These are phyloP conservation scores for Chlorophyllum brunneum DNA, from an alignment of 768 basidiomycete species.

Conservation along the genomic window DNA sequence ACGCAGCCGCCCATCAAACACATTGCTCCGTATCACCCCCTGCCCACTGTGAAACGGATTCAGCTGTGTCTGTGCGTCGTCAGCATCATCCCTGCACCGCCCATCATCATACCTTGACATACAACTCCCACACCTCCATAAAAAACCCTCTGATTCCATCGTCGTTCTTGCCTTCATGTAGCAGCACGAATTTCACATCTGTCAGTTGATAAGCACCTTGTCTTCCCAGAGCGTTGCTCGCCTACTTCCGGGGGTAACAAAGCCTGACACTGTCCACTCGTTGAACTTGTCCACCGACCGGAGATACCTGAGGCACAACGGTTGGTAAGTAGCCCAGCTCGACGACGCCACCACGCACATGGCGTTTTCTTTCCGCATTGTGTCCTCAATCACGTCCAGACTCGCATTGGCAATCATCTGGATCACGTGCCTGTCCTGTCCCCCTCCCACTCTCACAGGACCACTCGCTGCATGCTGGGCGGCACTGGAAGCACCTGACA, in stretches of 20 bases:
- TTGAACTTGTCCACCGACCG: conserved; percentile 97
- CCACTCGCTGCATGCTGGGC: conserved; percentile 67
- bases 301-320: conserved; percentile 96
- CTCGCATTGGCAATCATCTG: conserved; percentile 99
- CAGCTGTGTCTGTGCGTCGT: conserved; percentile 61
- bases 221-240: conserved; percentile 1
- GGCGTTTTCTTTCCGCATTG: conserved; percentile 74
- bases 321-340: too few species aligned
- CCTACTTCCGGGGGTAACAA: conserved; percentile 93
- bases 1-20: conserved; percentile 82
- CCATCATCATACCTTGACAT: conserved; percentile 71
- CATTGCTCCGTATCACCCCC: conserved; percentile 68
- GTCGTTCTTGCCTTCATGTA: conserved; percentile 96
- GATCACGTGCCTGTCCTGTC: conserved; percentile 88
- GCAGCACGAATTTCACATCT: conserved; percentile 94
- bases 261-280: conserved; percentile 97
- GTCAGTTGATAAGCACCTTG: conserved; percentile 18
- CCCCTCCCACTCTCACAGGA: conserved; percentile 67
- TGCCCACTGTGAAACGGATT: conserved; percentile 98
- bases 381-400: conserved; percentile 92
- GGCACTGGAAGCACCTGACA: conserved; percentile 80
- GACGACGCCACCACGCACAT: too few species aligned
- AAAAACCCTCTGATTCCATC: conserved; percentile 94
- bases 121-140: conserved; percentile 94
- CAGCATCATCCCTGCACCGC: not conserved